These are phyloP conservation scores for Nosema granulosis DNA, from an alignment of 371 early-diverging fungal species.

Conservation along the genomic window DNA sequence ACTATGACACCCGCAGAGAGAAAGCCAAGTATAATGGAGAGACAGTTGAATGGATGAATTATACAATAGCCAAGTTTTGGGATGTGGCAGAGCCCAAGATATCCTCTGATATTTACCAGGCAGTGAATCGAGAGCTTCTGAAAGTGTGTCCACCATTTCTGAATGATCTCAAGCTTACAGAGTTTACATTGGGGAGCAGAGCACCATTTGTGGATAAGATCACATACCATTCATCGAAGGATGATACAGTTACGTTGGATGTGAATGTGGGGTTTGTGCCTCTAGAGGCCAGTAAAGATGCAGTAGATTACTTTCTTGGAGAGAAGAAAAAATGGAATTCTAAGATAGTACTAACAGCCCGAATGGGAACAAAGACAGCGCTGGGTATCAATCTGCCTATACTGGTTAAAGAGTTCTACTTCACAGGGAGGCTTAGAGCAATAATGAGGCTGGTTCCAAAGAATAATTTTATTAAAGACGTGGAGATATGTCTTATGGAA, in stretches of 20 bases:
- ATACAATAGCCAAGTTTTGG: constrained; percentile 81
- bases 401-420: constrained; percentile 79
- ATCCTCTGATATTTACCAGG: constrained; percentile 73
- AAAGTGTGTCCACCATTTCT: constrained; percentile 73
- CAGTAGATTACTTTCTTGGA: constrained; percentile 43
- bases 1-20: constrained; percentile 54
- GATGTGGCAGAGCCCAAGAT: constrained; percentile 82
- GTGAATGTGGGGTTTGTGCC: constrained; percentile 51
- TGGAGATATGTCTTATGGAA: constrained; percentile 78
- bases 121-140: constrained; percentile 66
- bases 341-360: constrained; percentile 80
- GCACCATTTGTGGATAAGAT: constrained; percentile 82
- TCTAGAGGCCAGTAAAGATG: constrained; percentile 68
- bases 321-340: constrained; percentile 74
- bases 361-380: constrained; percentile 72
- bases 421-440: constrained; percentile 73
- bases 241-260: constrained; percentile 72
- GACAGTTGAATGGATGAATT: constrained; percentile 89
- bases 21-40: constrained; percentile 68
- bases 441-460: constrained; percentile 74
- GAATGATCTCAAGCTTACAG: constrained; percentile 77
- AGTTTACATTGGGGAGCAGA: constrained; percentile 88
- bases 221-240: constrained; percentile 71
- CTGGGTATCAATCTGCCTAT: constrained; percentile 82
- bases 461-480: constrained; percentile 75